Evolutionary conservation across 805 yeast genomes (phyloP), one percentile per base, ranked within the genome.

Genomic region (Yamadazyma phyllophila): DNA sequence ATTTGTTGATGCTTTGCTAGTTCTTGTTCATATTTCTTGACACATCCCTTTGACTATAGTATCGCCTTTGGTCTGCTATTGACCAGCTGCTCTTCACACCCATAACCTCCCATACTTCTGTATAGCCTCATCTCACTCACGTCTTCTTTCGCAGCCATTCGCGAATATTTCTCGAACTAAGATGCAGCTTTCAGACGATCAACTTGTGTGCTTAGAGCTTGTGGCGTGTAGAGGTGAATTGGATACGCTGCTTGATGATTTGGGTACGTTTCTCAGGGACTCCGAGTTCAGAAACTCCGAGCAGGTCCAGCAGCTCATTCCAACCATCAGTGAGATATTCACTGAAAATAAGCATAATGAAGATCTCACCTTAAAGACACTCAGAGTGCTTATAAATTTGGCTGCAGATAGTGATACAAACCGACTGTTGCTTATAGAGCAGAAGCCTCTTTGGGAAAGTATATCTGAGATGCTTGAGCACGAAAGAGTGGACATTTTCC

Each of bases 361-460:
- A 4, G 34, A 40, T 3, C 29, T 50, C 9, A 46, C 52, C 4
- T 45, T 51, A 9, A 63, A 63, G 17, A 50, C 51, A 2, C 51
- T 66, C 14, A 47, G 74, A 38, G 66, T 61, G 2, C 48, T 68
- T 15, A 56, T 71, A 46, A 71, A 71, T 39, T 55, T 60, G 39
- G 47, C 62, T 26, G 76, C 76, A 2, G 66, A 65, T 49, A 67
- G 59, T 46, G 69, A 61, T 42, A 6, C 20, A 11, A 61, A 61
- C 46, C 41, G 66, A 43, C 33, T 36, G 7, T 41, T 39, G 11
- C 30, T 59, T 9, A 17, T 52, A 1, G 43, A 47, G 15, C 34
- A 45, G 16, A 36, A 24, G 3, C 38, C 42, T 12, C 54, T 65
- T 37, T 64, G 69, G 69, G 27, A 34, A 8, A 11, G 36, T 9